Percentiles rank a stretch among this genome's conserved stretches.
phyloP scores from a whole-genome alignment of 2,329 filamentous ascomycete species.

The Cercospora sesami region DNA sequence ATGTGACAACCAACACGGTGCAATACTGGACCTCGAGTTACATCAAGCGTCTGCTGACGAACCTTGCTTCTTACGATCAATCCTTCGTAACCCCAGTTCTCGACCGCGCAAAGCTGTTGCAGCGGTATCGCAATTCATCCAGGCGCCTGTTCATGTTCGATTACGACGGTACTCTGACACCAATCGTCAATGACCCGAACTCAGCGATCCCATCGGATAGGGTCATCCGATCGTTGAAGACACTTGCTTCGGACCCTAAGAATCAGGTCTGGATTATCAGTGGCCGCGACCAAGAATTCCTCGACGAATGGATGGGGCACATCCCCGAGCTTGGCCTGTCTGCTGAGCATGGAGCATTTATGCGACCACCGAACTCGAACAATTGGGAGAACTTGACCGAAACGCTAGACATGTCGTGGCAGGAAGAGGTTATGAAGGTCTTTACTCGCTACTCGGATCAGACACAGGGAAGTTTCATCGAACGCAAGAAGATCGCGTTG shows the following conservation, averaged over 20 bases:
- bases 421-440: slow-evolving; percentile 75
- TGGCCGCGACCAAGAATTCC: slow-evolving; percentile 86
- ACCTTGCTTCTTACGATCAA: slow-evolving; percentile 74
- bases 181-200: slow-evolving; percentile 88
- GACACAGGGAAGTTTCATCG: slow-evolving; percentile 89
- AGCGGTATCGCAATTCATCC: slow-evolving; percentile 70
- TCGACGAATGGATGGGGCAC: slow-evolving; percentile 89
- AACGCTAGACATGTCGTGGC: slow-evolving; percentile 88
- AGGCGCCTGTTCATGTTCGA: slow-evolving; percentile 97
- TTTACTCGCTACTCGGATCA: slow-evolving; percentile 88
- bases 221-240: slow-evolving; percentile 75
- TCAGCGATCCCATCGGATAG: slow-evolving; percentile 84
- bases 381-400: slow-evolving; percentile 90
- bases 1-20: slow-evolving; percentile 83
- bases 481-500: slow-evolving; percentile 88
- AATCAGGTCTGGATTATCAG: slow-evolving; percentile 99
- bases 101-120: slow-evolving; percentile 70
- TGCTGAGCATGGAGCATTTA: slow-evolving; percentile 95
- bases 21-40: slow-evolving; percentile 82
- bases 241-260: slow-evolving; percentile 72
- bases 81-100: slow-evolving; percentile 77
- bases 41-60: slow-evolving; percentile 74
- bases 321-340: slow-evolving; percentile 87
- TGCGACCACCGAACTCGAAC: slow-evolving; percentile 72
- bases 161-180: slow-evolving; percentile 94